phyloP scores from a whole-genome alignment of 176 grass and related monocot species.

The Themeda triandra region DNA sequence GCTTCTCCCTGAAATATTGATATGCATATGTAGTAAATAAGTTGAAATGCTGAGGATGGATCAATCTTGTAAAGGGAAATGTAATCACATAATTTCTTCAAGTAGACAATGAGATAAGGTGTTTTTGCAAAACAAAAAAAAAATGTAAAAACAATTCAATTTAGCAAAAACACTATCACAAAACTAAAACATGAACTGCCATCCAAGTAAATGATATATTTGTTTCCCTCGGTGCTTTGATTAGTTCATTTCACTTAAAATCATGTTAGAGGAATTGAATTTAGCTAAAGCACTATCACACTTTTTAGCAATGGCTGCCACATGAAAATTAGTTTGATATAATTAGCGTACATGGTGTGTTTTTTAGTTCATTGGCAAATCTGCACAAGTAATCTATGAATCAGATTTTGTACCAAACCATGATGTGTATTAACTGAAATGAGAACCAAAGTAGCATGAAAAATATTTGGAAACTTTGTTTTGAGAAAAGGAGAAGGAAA shows the following conservation, averaged over 20 bases:
- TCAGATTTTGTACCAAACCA: background rate
- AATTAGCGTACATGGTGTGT: background rate
- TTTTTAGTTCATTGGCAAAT: background rate
- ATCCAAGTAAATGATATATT: no score
- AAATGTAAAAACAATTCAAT: no score
- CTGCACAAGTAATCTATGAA: background rate
- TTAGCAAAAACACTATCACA: no score
- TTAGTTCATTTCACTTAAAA: no score
- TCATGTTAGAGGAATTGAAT: no score
- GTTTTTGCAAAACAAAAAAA: no score
- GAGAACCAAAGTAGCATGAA: background rate
- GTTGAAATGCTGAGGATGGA: background rate
- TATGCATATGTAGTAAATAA: background rate
- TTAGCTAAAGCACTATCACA: no score
- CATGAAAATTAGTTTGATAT: background rate
- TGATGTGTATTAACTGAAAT: background rate
- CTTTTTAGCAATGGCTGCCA: no score
- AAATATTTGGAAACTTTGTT: background rate
- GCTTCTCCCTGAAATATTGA: background rate
- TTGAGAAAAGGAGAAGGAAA: background rate
- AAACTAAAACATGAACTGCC: no score
- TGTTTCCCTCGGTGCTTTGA: no score
- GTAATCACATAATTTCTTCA: no score
- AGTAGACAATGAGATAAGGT: no score
- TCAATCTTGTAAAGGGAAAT: background rate